A percentile compares a stretch with the other conserved stretches of the same genome.
Conservation (phyloP, 768 basidiomycete species). For the Phylloporus scabripes region DNA sequence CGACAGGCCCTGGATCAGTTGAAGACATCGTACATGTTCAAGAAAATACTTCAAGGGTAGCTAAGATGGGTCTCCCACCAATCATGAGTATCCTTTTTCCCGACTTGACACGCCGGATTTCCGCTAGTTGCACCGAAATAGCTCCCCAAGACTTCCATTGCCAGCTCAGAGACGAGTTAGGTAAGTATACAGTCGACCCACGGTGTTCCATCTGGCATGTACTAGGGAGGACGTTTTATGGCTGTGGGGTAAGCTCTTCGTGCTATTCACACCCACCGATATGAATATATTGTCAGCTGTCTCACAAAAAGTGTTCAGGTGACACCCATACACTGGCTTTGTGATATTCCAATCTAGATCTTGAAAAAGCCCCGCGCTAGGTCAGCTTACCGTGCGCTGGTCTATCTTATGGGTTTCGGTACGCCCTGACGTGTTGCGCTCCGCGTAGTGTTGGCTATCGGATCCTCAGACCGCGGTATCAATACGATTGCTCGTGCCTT, state of each 20-base stretch:
- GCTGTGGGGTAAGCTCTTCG: slow-evolving; percentile 23
- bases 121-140: neutral
- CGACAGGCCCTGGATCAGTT: slow-evolving; percentile 10
- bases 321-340: neutral
- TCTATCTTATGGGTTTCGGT: neutral
- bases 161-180: neutral
- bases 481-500: neutral
- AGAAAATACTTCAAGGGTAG: neutral
- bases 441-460: neutral
- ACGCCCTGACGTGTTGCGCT: neutral
- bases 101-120: neutral
- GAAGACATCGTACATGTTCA: neutral
- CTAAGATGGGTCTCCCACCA: neutral
- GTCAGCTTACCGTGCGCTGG: neutral
- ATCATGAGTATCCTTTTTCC: neutral
- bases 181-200: neutral
- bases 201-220: slow-evolving; percentile 1
- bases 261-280: slow-evolving; percentile 12
- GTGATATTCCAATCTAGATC: neutral
- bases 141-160: slow-evolving; percentile 2
- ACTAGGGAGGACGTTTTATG: neutral
- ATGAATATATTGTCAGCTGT: neutral
- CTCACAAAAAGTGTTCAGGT: neutral
- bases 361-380: neutral
- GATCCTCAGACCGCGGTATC: neutral